These are phyloP conservation scores for Phoma herbarum DNA, from an alignment of 2,329 filamentous ascomycete species.

Conservation along the genomic window DNA sequence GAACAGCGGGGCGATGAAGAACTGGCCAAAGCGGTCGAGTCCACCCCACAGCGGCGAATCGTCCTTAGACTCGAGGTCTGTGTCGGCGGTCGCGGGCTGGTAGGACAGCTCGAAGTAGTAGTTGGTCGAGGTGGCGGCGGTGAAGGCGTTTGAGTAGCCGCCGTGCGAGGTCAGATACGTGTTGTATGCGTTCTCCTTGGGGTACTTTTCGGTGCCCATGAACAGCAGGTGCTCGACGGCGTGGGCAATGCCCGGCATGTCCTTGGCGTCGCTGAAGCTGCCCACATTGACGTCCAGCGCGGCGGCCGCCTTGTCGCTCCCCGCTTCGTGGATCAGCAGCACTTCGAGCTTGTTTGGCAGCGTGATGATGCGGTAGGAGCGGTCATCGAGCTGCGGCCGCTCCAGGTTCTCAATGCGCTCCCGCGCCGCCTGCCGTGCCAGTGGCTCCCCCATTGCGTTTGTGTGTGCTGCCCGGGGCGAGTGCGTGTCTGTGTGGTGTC, in stretches of 20 bases:
- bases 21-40: conserved; percentile 90
- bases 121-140: conserved; percentile 90
- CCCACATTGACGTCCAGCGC: conserved; percentile 96
- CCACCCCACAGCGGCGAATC: conserved; percentile 78
- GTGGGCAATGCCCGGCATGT: conserved; percentile 95
- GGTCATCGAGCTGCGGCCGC: conserved; percentile 84
- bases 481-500: conserved; percentile 14
- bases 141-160: conserved; percentile 94
- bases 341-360: conserved; percentile 89
- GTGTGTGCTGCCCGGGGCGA: neutral
- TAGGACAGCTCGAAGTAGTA: conserved; percentile 97
- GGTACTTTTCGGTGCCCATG: conserved; percentile 99
- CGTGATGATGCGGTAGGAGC: conserved; percentile 85
- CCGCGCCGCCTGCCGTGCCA: conserved; percentile 32
- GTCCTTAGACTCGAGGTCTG: conserved; percentile 47
- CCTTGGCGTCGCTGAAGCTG: conserved; percentile 89
- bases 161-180: conserved; percentile 91
- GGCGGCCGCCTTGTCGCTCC: conserved; percentile 96
- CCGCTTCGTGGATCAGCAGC: conserved; percentile 88
- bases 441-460: conserved; percentile 41
- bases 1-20: conserved; percentile 90
- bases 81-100: conserved; percentile 58
- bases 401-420: conserved; percentile 71
- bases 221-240: conserved; percentile 96
- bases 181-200: conserved; percentile 80